Conservation (phyloP, 495 filamentous ascomycete genomes). For the Rostrohypoxylon terebratum region DNA sequence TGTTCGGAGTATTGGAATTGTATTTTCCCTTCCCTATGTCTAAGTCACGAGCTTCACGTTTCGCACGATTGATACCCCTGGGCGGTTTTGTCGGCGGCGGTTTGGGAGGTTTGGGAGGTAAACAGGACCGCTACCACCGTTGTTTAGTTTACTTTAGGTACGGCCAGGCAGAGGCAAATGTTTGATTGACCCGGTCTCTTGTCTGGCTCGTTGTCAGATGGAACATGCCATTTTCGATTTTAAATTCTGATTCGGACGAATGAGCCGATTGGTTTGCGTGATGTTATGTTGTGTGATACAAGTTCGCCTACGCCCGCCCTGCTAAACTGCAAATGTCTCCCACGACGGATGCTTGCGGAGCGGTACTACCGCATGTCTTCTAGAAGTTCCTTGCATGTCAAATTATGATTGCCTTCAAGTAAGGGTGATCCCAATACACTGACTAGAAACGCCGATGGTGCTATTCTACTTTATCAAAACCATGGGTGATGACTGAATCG, state of each 20-base stretch:
- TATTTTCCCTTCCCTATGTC: conserved; percentile 22
- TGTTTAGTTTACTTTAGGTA: conserved; percentile 2
- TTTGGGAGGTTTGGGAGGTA: conserved; percentile 13
- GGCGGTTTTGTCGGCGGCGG: conserved; percentile 23
- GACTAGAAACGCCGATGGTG: neutral
- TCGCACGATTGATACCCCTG: conserved; percentile 49
- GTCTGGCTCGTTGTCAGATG: conserved; percentile 3
- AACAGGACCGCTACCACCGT: conserved; percentile 1
- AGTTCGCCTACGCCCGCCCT: conserved; percentile 37
- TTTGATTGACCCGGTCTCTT: neutral
- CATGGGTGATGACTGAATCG: neutral
- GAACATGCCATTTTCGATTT: neutral
- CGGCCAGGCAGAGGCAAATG: conserved; percentile 6
- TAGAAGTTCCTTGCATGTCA: conserved; percentile 8
- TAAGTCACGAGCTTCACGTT: conserved; percentile 25
- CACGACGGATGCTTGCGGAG: conserved; percentile 27
- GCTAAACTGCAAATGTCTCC: conserved; percentile 16
- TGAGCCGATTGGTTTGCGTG: conserved; percentile 32
- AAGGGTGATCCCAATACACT: no score
- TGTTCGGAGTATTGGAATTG: neutral
- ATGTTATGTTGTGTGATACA: conserved; percentile 37
- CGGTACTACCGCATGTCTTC: neutral
- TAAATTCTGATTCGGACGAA: neutral
- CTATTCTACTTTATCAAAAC: neutral
- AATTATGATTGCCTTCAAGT: neutral